Percentiles rank a stretch among this genome's conserved stretches.
Evolutionary conservation across 257 asterid species (phyloP).

Genomic region (Coffea eugenioides): DNA sequence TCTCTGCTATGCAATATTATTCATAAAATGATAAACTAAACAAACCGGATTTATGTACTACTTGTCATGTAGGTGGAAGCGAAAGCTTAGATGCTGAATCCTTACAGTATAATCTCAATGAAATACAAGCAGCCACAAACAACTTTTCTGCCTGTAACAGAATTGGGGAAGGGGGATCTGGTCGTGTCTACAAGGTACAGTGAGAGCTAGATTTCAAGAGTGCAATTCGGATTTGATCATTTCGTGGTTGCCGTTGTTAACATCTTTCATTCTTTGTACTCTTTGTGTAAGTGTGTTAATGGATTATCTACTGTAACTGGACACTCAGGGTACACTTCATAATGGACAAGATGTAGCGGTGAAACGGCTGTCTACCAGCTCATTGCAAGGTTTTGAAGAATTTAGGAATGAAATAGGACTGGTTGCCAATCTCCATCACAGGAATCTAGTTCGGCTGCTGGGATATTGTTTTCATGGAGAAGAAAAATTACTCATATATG

Average conservation of each 20-base stretch:
- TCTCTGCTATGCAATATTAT: too few species aligned
- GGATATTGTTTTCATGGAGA: constrained; percentile 31
- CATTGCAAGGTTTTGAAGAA: constrained; percentile 22
- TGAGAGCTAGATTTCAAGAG: background rate
- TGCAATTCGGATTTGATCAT: background rate
- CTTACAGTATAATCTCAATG: too few species aligned
- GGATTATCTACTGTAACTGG: too few species aligned
- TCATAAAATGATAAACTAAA: too few species aligned
- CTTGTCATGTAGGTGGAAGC: too few species aligned
- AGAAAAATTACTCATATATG: constrained; percentile 32
- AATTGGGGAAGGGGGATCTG: constrained; percentile 32
- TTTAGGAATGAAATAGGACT: constrained; percentile 26
- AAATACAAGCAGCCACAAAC: constrained; percentile 12
- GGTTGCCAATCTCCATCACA: constrained; percentile 30
- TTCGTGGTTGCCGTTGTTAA: background rate
- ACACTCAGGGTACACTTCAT: constrained; percentile 23
- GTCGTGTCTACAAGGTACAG: constrained; percentile 30
- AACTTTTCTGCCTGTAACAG: constrained; percentile 6
- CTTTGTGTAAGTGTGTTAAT: too few species aligned
- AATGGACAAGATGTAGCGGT: constrained; percentile 33
- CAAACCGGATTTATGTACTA: too few species aligned
- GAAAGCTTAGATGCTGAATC: too few species aligned
- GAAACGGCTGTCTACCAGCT: constrained; percentile 25
- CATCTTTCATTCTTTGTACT: background rate
- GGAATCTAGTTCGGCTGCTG: constrained; percentile 24